These are phyloP conservation scores for Dothideomycetes sp. DNA, from an alignment of 2,329 filamentous ascomycete genomes.

Conservation along the genomic window DNA sequence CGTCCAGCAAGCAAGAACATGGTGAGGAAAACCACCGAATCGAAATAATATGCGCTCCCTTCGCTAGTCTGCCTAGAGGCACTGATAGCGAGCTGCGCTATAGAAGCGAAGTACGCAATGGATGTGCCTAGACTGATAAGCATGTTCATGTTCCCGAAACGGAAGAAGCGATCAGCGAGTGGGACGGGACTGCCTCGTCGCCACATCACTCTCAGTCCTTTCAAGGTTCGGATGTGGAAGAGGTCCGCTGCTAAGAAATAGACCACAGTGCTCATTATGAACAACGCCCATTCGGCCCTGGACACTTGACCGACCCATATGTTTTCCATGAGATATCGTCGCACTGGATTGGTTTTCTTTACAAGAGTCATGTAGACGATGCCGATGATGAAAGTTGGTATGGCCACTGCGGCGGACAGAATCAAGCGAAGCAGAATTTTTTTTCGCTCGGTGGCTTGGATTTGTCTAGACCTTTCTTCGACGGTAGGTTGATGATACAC, in stretches of 20 bases:
- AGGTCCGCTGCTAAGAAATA: slow-evolving; percentile 81
- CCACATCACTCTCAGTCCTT: slow-evolving; percentile 73
- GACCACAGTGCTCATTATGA: slow-evolving; percentile 73
- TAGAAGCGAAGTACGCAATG: slow-evolving; percentile 76
- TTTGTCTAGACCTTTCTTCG: slow-evolving; percentile 67
- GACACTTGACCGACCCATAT: slow-evolving; percentile 61
- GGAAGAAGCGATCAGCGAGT: slow-evolving; percentile 66
- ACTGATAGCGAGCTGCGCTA: slow-evolving; percentile 62
- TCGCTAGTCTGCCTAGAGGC: slow-evolving; percentile 24
- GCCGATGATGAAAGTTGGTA: slow-evolving; percentile 79
- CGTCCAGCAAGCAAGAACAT: slow-evolving; percentile 70
- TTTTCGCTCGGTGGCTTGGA: slow-evolving; percentile 61
- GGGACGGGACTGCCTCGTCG: slow-evolving; percentile 63
- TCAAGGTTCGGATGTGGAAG: slow-evolving; percentile 71
- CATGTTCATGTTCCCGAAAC: slow-evolving; percentile 97
- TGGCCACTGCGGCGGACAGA: slow-evolving; percentile 58
- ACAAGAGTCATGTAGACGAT: slow-evolving; percentile 87
- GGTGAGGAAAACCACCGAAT: slow-evolving; percentile 85
- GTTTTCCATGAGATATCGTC: slow-evolving; percentile 59
- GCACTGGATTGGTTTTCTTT: slow-evolving; percentile 46
- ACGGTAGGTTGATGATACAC: slow-evolving; percentile 74
- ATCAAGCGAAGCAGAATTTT: slow-evolving; percentile 61
- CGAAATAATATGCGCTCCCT: slow-evolving; percentile 56
- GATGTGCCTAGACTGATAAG: slow-evolving; percentile 81
- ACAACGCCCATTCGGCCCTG: slow-evolving; percentile 68